Conservation (phyloP, 495 filamentous ascomycete genomes). For the Clavariopsis aquatica region DNA sequence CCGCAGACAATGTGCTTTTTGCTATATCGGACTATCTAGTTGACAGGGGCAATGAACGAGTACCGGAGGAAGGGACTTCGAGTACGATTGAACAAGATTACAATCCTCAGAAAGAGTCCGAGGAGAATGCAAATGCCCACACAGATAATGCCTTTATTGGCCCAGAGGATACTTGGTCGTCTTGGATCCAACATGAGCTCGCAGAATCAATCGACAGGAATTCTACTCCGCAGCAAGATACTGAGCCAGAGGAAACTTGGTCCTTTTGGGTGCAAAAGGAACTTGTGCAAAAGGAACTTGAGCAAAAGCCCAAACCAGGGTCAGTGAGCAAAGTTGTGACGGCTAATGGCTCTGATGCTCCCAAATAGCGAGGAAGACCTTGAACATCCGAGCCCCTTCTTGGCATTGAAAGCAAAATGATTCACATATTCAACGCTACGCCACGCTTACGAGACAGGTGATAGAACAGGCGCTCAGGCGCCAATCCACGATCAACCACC, state of each 20-base stretch:
- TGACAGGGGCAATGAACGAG: neutral
- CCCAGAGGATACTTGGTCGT: neutral
- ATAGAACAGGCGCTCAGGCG: no score
- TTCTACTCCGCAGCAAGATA: neutral
- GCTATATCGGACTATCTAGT: constrained; percentile 13
- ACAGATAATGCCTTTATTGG: neutral
- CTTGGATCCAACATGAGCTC: neutral
- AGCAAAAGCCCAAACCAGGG: neutral
- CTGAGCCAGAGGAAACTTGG: constrained; percentile 3
- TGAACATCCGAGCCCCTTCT: no score
- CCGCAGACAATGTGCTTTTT: constrained; percentile 19
- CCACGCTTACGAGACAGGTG: no score
- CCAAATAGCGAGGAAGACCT: no score
- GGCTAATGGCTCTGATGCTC: no score
- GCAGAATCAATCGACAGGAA: neutral
- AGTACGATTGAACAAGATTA: neutral
- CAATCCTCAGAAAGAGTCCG: neutral
- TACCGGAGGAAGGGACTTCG: neutral
- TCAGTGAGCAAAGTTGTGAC: neutral
- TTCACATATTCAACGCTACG: no score
- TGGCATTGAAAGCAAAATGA: no score
- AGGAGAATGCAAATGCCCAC: neutral
- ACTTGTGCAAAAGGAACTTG: constrained; percentile 9
- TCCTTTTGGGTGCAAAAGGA: constrained; percentile 9
- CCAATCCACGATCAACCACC: no score